Percentiles rank a stretch among this genome's conserved stretches.
phyloP scores from a whole-genome alignment of 768 basidiomycete species.

The Mycena sanguinolenta region DNA sequence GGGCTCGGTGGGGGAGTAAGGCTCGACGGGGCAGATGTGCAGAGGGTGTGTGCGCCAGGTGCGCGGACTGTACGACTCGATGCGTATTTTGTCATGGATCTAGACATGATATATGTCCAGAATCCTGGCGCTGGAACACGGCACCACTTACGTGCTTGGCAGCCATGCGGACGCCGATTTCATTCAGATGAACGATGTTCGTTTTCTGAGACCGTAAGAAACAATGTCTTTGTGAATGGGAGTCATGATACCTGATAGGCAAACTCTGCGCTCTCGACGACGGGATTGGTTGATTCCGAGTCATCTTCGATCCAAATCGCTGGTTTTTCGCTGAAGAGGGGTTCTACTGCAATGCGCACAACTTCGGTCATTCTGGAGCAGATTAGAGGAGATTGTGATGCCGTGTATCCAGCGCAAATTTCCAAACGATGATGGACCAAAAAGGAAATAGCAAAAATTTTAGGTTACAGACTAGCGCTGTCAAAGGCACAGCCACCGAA shows the following conservation, averaged over 20 bases:
- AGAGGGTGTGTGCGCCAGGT: slow-evolving; percentile 85
- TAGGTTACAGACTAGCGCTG: neutral
- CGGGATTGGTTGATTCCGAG: slow-evolving; percentile 62
- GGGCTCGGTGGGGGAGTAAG: slow-evolving; percentile 66
- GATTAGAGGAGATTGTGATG: neutral
- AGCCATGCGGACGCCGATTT: slow-evolving; percentile 71
- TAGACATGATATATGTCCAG: slow-evolving; percentile 42
- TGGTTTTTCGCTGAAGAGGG: slow-evolving; percentile 46
- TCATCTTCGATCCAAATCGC: slow-evolving; percentile 40
- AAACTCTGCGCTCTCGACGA: slow-evolving; percentile 68
- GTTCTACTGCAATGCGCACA: neutral
- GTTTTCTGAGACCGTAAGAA: slow-evolving; percentile 60
- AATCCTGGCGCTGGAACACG: slow-evolving; percentile 7
- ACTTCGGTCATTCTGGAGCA: slow-evolving; percentile 16
- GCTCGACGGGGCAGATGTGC: slow-evolving; percentile 80
- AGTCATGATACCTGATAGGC: slow-evolving; percentile 64
- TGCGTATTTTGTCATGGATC: slow-evolving; percentile 71
- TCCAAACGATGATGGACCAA: slow-evolving; percentile 1
- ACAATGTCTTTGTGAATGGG: slow-evolving; percentile 12
- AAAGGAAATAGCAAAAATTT: slow-evolving; percentile 23
- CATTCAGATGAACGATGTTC: slow-evolving; percentile 70
- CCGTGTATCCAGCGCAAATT: slow-evolving; percentile 4
- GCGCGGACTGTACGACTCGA: slow-evolving; percentile 80
- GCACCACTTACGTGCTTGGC: slow-evolving; percentile 70
- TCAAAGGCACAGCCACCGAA: slow-evolving; percentile 10